Conservation (phyloP, 1,284 basidiomycete species). For the Puccinia coronata region DNA sequence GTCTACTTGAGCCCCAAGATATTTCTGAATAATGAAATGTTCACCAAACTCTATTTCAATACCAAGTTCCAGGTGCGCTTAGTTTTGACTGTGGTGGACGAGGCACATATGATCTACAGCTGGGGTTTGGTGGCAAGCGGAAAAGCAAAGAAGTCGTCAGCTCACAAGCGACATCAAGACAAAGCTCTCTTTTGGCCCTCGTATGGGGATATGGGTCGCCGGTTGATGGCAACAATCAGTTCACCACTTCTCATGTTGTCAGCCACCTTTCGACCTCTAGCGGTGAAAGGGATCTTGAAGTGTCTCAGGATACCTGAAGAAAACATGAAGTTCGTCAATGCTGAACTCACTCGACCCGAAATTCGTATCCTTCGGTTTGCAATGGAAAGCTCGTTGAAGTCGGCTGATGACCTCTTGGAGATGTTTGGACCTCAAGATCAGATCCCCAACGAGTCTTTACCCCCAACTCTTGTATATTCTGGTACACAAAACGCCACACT, state of each 20-base stretch:
- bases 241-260: background rate
- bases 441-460: background rate
- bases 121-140: slow-evolving; percentile 23
- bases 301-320: background rate
- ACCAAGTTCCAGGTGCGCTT: background rate
- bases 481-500: background rate
- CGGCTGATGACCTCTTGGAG: background rate
- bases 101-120: slow-evolving; percentile 28
- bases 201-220: background rate
- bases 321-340: background rate
- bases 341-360: slow-evolving; percentile 6
- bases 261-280: background rate
- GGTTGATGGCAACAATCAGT: background rate
- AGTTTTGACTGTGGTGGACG: background rate
- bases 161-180: background rate
- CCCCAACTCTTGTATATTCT: slow-evolving; percentile 18
- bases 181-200: background rate
- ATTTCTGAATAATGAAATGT: background rate
- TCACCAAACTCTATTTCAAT: background rate
- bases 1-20: slow-evolving; percentile 1
- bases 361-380: slow-evolving; percentile 3
- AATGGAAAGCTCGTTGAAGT: slow-evolving; percentile 1
- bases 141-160: background rate
- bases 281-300: background rate
- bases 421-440: no score